Conservation (phyloP, 305 asterid species). For the Coffea humblotiana region DNA sequence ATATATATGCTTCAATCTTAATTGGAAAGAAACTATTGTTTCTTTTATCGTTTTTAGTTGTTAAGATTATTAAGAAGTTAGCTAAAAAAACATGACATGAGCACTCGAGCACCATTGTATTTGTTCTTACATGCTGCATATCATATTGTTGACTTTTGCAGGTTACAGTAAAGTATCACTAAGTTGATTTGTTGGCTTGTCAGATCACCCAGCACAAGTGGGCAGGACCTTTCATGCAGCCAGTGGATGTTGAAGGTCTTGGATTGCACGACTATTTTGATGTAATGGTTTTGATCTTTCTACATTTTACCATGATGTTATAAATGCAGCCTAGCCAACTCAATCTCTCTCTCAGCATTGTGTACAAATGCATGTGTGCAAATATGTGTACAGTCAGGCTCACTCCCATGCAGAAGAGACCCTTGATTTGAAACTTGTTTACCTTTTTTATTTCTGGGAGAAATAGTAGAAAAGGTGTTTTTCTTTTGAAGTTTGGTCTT, state of each 20-base stretch:
- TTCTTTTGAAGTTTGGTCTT: background rate
- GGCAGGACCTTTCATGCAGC: conserved; percentile 94
- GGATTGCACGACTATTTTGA: conserved; percentile 75
- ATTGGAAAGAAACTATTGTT: background rate
- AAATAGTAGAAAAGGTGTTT: background rate
- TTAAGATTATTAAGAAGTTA: background rate
- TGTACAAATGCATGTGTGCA: background rate
- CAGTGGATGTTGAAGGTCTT: conserved; percentile 94
- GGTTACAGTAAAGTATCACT: background rate
- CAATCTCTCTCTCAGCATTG: background rate
- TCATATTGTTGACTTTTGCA: background rate
- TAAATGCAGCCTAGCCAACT: background rate
- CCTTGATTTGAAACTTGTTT: no score
- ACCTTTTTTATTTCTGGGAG: background rate
- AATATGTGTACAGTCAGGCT: background rate
- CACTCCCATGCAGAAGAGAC: background rate
- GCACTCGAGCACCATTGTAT: background rate
- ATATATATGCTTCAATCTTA: no score
- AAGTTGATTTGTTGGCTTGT: conserved; percentile 10
- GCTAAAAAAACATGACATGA: background rate
- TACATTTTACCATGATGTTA: background rate
- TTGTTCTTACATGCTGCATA: background rate
- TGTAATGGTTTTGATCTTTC: conserved; percentile 40
- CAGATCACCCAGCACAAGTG: conserved; percentile 86
- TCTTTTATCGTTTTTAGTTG: no score